phyloP scores from a whole-genome alignment of 1,284 basidiomycete genomes.

The Fereydounia khargensis region DNA sequence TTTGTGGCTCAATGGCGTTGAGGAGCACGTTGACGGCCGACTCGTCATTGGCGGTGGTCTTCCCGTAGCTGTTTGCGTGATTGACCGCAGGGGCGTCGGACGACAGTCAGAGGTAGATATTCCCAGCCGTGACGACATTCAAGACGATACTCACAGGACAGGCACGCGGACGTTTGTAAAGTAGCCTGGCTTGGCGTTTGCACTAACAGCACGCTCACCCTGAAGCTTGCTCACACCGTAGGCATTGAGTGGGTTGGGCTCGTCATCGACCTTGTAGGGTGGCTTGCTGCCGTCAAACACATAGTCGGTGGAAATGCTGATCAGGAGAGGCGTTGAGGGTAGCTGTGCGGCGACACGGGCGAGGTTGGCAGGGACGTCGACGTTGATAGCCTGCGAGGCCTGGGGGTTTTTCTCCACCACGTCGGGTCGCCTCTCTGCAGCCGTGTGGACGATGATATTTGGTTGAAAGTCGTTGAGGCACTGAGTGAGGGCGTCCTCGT shows the following conservation, averaged over 20 bases:
- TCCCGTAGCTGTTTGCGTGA: conserved; percentile 43
- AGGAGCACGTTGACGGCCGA: conserved; percentile 54
- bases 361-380: conserved; percentile 59
- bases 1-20: conserved; percentile 28
- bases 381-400: conserved; percentile 60
- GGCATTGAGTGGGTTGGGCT: conserved; percentile 61
- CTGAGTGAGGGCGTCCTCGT: conserved; percentile 56
- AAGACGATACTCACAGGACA: too few relatives aligned
- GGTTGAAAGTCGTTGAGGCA: conserved; percentile 58
- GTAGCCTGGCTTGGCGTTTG: conserved; percentile 29
- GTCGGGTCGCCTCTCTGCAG: conserved; percentile 60
- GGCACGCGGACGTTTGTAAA: conserved; percentile 60
- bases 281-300: conserved; percentile 58
- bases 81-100: too few relatives aligned
- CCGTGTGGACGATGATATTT: conserved; percentile 61
- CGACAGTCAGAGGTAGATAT: too few relatives aligned
- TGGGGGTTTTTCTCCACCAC: conserved; percentile 58
- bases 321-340: conserved; percentile 46
- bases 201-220: conserved; percentile 54
- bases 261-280: conserved; percentile 60
- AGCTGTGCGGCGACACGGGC: conserved; percentile 40
- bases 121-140: too few relatives aligned
- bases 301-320: conserved; percentile 61
- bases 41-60: conserved; percentile 35
- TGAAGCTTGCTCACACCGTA: conserved; percentile 58